Percentiles rank a stretch among this genome's conserved stretches.
Conservation (phyloP, 805 yeast genomes). For the Yarrowia phangngaensis region DNA sequence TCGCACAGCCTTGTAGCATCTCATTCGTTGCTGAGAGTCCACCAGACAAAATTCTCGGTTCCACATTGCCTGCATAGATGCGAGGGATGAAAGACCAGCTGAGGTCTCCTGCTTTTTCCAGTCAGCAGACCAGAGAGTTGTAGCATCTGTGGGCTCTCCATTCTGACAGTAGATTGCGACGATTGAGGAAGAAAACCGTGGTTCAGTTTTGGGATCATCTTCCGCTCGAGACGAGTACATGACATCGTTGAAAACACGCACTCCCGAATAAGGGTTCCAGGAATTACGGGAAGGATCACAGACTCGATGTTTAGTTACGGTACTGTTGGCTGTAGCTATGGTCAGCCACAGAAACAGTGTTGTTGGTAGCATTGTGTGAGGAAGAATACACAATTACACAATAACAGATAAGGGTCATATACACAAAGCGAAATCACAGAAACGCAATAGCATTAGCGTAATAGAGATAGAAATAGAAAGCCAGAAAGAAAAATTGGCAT, state of each 20-base stretch:
- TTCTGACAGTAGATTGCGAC: slow-evolving; percentile 20
- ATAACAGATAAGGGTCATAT: slow-evolving; percentile 5
- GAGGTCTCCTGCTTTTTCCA: slow-evolving; percentile 19
- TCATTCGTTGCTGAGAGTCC: slow-evolving; percentile 5
- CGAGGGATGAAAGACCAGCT: slow-evolving; percentile 8
- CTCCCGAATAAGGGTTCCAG: slow-evolving; percentile 25
- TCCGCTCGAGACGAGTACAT: slow-evolving; percentile 20
- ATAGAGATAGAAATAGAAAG: no score
- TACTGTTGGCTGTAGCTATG: slow-evolving; percentile 10
- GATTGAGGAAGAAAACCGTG: slow-evolving; percentile 18
- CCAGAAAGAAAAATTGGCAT: no score
- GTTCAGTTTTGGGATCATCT: no score
- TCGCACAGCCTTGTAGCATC: slow-evolving; percentile 23
- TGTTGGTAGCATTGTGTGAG: slow-evolving; percentile 1
- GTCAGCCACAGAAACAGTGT: slow-evolving; percentile 21
- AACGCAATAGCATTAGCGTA: no score
- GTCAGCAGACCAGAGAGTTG: slow-evolving; percentile 17
- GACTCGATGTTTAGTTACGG: slow-evolving; percentile 19
- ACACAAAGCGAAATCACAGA: no score
- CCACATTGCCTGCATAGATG: slow-evolving; percentile 25
- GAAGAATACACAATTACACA: neutral
- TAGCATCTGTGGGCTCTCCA: slow-evolving; percentile 19
- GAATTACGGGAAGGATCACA: slow-evolving; percentile 23
- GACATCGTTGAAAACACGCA: slow-evolving; percentile 21
- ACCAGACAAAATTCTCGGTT: slow-evolving; percentile 16